Conservation (phyloP, 805 yeast species). For the Sugiyamaella valdiviana region DNA sequence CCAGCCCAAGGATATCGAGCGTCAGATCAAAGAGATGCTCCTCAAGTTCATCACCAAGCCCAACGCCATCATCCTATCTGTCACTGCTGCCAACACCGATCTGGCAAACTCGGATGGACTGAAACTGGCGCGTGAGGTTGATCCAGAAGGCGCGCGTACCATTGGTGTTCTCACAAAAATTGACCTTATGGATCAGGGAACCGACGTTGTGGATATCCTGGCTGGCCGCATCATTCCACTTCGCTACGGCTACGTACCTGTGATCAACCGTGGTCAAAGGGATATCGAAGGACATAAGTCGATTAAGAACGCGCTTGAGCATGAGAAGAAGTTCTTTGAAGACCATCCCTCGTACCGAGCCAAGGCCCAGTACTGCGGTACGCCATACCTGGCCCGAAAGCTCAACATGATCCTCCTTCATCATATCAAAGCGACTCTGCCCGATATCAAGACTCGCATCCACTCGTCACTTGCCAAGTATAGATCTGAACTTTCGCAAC, state of each 20-base stretch:
- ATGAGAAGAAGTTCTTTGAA: slow-evolving; percentile 78
- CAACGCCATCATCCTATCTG: slow-evolving; percentile 89
- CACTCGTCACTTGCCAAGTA: slow-evolving; percentile 80
- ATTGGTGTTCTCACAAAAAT: slow-evolving; percentile 95
- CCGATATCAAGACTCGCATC: slow-evolving; percentile 88
- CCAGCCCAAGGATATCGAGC: slow-evolving; percentile 95
- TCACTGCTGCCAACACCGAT: slow-evolving; percentile 94
- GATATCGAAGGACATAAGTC: slow-evolving; percentile 87
- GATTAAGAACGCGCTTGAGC: slow-evolving; percentile 76
- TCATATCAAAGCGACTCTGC: slow-evolving; percentile 82
- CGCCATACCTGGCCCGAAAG: slow-evolving; percentile 93
- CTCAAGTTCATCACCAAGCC: slow-evolving; percentile 92
- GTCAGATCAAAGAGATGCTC: slow-evolving; percentile 86
- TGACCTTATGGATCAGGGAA: slow-evolving; percentile 96
- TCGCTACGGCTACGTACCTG: slow-evolving; percentile 94
- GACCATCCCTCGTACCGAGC: slow-evolving; percentile 85
- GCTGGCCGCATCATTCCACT: slow-evolving; percentile 95
- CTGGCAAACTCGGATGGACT: slow-evolving; percentile 95
- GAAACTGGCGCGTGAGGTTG: slow-evolving; percentile 94
- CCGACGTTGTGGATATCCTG: slow-evolving; percentile 91
- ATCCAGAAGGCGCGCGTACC: slow-evolving; percentile 92
- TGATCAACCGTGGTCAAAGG: slow-evolving; percentile 93
- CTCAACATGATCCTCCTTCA: slow-evolving; percentile 80
- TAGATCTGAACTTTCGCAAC: slow-evolving; percentile 63
- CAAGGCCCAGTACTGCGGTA: slow-evolving; percentile 95